Conservation (phyloP, 768 basidiomycete genomes). For the Amanita rubescens region DNA sequence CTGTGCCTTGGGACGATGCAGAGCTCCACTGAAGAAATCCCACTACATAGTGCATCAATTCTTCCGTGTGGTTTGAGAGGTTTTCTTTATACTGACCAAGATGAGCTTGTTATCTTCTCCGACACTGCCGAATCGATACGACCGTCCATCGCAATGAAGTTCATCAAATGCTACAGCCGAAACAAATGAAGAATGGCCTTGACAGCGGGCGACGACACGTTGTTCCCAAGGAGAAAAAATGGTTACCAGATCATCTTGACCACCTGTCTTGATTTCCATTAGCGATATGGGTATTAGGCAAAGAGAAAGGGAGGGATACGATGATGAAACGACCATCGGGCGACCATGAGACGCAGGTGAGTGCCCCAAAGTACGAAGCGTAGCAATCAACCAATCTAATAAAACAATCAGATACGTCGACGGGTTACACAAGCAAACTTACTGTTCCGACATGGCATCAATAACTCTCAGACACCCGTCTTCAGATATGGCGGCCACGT, state of each 20-base stretch:
- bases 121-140: constrained; percentile 92
- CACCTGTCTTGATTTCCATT: constrained; percentile 61
- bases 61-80: not conserved
- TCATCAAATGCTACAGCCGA: constrained; percentile 86
- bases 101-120: constrained; percentile 96
- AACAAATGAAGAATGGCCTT: constrained; percentile 95
- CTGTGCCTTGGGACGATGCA: constrained; percentile 83
- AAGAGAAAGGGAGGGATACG: constrained; percentile 30
- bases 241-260: constrained; percentile 93
- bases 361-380: constrained; percentile 88
- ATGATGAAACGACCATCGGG: constrained; percentile 92
- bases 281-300: constrained; percentile 3
- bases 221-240: constrained; percentile 95
- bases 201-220: constrained; percentile 90
- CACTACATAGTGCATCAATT: constrained; percentile 42
- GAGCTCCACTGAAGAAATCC: constrained; percentile 87
- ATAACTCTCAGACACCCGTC: constrained; percentile 90
- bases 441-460: constrained; percentile 85
- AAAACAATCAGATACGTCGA: not conserved
- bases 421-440: constrained; percentile 22
- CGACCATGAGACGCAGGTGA: constrained; percentile 91
- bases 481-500: constrained; percentile 85
- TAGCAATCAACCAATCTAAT: constrained; percentile 86
- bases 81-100: constrained; percentile 45
- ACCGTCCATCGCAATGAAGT: constrained; percentile 78